These are phyloP conservation scores for Neopestalotiopsis sp. DNA, from an alignment of 2,329 filamentous ascomycete genomes.

Conservation along the genomic window DNA sequence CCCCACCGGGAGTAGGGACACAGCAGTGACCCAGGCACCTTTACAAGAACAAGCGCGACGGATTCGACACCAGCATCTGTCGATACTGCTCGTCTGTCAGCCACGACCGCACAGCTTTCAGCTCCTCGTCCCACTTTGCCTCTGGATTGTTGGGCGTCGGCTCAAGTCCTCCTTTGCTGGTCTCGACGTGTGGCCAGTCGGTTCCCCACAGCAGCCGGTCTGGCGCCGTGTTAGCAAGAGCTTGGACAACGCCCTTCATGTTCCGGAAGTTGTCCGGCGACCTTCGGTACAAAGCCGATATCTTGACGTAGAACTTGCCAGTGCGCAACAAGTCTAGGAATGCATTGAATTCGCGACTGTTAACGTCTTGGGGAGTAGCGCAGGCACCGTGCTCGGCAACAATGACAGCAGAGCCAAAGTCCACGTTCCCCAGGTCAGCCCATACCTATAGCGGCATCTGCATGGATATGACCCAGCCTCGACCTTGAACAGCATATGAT, in stretches of 20 bases:
- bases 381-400: conserved; percentile 8
- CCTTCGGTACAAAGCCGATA: conserved; percentile 4
- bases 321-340: neutral
- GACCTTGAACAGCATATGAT: neutral
- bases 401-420: neutral
- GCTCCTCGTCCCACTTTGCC: neutral
- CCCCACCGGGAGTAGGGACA: neutral
- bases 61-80: neutral
- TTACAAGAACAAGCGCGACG: neutral
- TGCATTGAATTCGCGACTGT: neutral
- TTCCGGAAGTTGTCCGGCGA: conserved; percentile 3
- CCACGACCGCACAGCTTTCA: neutral
- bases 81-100: neutral
- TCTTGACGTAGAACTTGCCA: neutral
- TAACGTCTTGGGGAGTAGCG: neutral
- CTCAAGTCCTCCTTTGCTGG: neutral
- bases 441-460: conserved; percentile 1
- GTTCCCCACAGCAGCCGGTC: conserved; percentile 7
- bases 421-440: neutral
- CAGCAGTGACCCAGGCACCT: too few relatives aligned
- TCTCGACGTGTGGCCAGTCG: conserved; percentile 5
- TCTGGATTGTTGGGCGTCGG: neutral
- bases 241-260: neutral
- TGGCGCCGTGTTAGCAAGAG: neutral
- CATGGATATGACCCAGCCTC: conserved; percentile 3